Evolutionary conservation across 148 eudicot species (phyloP), one percentile per base, ranked within the genome.

Genomic region (Vaccinium corymbosum): DNA sequence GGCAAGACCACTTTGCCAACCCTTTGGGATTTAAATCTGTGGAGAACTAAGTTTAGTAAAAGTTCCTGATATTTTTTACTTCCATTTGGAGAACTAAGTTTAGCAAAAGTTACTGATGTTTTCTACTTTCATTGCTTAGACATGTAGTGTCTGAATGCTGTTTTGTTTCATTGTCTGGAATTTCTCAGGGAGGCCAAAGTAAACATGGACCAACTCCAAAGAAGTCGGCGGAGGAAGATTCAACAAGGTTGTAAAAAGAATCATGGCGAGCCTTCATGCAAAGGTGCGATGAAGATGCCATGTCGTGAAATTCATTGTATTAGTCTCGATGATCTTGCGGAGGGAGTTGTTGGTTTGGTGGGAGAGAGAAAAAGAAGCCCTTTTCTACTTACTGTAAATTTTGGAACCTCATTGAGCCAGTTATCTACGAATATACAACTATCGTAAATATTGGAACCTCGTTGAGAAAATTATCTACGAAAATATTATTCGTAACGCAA

Each of bases 131-230:
- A 16, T 9, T 38, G 5, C 19, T 35, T 32, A 19, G 13, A 55
- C 32, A 27, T 15, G 50, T 55, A 53, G 32, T 80, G 20, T 15
- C 20, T 57, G 22, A 51, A 19, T 3, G 61, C 11, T n/a, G 71
- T 61, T 66, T 78, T 35, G 70, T n/a, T 38, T 72, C 17, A 14
- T 29, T 76, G 22, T 50, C 72, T 80, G 70, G 75, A 71, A 78
- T 86, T 85, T 86, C 80, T 52, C 88, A 92, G 91, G 94, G 94
- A 87, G 92, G 88, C 81, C 93, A 88, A 82, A 88, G 42, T 84
- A 95, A 85, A 90, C 91, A 86, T 66, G 95, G 89, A 32, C 91
- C 78, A 32, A 81, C 90, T 2, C 73, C 82, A 51, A 91, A 85
- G 85, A 95, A 90, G 89, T 46, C 85, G 13, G 79, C 83, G 7